phyloP scores from a whole-genome alignment of 768 basidiomycete species.

The Sistotremastrum suecicum region DNA sequence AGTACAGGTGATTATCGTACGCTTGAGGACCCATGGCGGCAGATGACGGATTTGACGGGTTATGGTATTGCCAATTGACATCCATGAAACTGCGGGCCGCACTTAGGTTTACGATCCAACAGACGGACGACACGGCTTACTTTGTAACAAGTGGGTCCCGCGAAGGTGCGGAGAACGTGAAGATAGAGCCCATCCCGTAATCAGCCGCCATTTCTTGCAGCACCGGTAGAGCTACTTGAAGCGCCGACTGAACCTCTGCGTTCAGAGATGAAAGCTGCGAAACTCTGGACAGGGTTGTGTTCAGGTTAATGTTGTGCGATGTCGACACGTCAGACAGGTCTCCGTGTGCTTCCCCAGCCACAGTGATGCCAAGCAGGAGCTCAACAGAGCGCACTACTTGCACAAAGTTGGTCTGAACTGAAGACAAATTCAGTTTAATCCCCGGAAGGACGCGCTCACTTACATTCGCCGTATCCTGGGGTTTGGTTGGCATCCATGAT shows the following conservation, averaged over 20 bases:
- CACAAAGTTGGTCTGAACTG: slow-evolving; percentile 62
- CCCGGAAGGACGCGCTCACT: slow-evolving; percentile 9
- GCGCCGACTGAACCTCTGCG: slow-evolving; percentile 17
- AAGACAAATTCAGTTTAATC: not conserved
- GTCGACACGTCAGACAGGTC: not conserved
- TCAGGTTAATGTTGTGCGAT: slow-evolving; percentile 16
- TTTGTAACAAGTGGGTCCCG: slow-evolving; percentile 21
- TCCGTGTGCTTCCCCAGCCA: slow-evolving; percentile 1
- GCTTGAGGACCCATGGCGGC: slow-evolving; percentile 54
- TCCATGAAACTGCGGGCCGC: slow-evolving; percentile 55
- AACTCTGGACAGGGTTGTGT: slow-evolving; percentile 17
- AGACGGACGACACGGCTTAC: slow-evolving; percentile 13
- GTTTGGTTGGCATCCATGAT: slow-evolving; percentile 57
- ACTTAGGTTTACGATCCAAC: not conserved
- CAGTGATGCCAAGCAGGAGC: slow-evolving; percentile 36
- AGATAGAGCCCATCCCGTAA: slow-evolving; percentile 10
- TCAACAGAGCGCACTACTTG: slow-evolving; percentile 54
- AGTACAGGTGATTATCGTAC: slow-evolving; percentile 75
- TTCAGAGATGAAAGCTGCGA: slow-evolving; percentile 12
- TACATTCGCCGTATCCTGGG: slow-evolving; percentile 59
- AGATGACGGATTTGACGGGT: slow-evolving; percentile 56
- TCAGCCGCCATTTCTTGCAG: slow-evolving; percentile 16
- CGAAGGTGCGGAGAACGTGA: slow-evolving; percentile 11
- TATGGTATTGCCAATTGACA: slow-evolving; percentile 58
- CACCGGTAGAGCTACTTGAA: slow-evolving; percentile 24